Evolutionary conservation across 2,329 filamentous ascomycete genomes (phyloP), one percentile per base, ranked within the genome.

Genomic region (Pseudocercospora pini-densiflorae): DNA sequence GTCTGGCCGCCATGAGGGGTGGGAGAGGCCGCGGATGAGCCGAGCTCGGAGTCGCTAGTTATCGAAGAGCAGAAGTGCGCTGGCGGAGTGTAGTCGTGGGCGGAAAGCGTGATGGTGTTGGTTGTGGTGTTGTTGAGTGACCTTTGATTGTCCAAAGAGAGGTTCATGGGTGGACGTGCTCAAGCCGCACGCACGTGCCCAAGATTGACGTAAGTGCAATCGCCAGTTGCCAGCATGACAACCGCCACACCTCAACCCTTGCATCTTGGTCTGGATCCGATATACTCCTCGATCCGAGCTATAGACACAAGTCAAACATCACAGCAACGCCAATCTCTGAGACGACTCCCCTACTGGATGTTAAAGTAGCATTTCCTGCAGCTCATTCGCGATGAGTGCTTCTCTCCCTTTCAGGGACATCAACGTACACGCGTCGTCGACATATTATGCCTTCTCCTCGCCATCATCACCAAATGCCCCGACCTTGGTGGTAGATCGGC

Each of bases 391-490:
- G 10, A 88, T 86, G 86, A 82, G 81, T 70, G 78, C 80, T 63
- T 79, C 81, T 62, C 83, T 90, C 63, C 95, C 94, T 23, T 99
- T 94, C 81, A 89, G 94, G 78, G 95, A 99, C 84, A 96, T 98
- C 84, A 99, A 98, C 80, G 89, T 99, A 79, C 93, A 97, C 81
- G 92, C 93, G 71, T 93, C 94, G 61, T 86, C 92, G 74, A 92
- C 94, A 75, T 91, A 95, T 78, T 99, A 99, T 85, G 92, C 93
- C 74, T 99, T 99, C 81, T 94, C 92, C 45, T 99, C 95, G 29
- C 95, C 95, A 29, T 98, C 95, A 0, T 94, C 93, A 3, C 93
- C 94, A 68, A 89, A 94, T 80, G 91, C 94, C 29, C 93, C 92
- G 14, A 92, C 93, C 9, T 86, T 99, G 60, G 89, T 97, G 14